Conservation (phyloP, 2,329 filamentous ascomycete species). For the Allantophomopsis cytisporea region DNA sequence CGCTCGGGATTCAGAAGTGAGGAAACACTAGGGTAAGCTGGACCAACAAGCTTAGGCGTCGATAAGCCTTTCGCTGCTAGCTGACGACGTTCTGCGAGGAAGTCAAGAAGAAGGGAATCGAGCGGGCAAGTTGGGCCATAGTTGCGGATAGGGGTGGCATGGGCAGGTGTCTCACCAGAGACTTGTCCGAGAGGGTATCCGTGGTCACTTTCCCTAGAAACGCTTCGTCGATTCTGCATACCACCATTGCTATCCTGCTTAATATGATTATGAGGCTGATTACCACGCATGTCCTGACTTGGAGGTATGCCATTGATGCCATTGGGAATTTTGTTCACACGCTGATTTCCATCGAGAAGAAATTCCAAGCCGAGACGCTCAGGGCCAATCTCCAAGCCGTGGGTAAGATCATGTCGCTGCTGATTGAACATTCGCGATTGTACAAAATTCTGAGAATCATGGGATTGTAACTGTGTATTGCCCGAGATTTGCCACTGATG, state of each 20-base stretch:
- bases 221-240: too few relatives aligned
- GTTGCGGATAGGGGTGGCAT: slow-evolving; percentile 34
- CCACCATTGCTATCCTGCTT: background rate
- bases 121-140: slow-evolving; percentile 59
- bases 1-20: slow-evolving; percentile 62
- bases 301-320: slow-evolving; percentile 28
- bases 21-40: slow-evolving; percentile 66
- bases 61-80: slow-evolving; percentile 52
- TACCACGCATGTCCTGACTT: background rate
- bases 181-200: background rate
- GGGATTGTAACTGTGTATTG: slow-evolving; percentile 11
- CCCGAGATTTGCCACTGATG: slow-evolving; percentile 16
- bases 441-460: slow-evolving; percentile 11
- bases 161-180: slow-evolving; percentile 16
- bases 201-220: too few relatives aligned
- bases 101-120: slow-evolving; percentile 69
- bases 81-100: slow-evolving; percentile 55
- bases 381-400: slow-evolving; percentile 44
- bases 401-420: slow-evolving; percentile 34
- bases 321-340: slow-evolving; percentile 35
- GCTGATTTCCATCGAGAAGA: slow-evolving; percentile 47
- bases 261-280: background rate
- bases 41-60: slow-evolving; percentile 54
- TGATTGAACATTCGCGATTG: slow-evolving; percentile 25
- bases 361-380: slow-evolving; percentile 65